Percentiles rank a stretch among this genome's conserved stretches.
These are phyloP conservation scores for Huntiella abstrusa DNA, from an alignment of 2,329 filamentous ascomycete species.

Conservation along the genomic window DNA sequence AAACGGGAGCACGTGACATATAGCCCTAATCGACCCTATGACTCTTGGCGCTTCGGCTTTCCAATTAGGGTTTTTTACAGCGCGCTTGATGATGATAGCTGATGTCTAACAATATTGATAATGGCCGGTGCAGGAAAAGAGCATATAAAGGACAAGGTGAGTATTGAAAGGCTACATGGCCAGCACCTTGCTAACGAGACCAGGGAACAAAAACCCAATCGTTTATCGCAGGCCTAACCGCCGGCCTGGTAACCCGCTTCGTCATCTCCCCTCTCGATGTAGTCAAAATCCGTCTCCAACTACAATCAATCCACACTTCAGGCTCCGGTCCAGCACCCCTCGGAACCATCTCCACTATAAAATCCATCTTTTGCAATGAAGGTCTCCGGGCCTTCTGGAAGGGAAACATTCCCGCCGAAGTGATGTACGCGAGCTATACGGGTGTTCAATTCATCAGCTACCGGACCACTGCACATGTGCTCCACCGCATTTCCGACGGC, in stretches of 20 bases:
- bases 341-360: constrained; percentile 57
- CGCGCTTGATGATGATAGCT: too few species aligned
- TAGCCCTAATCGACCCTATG: too few species aligned
- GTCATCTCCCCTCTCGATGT: constrained; percentile 90
- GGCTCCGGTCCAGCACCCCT: background rate
- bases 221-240: constrained; percentile 37
- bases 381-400: constrained; percentile 86
- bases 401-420: constrained; percentile 87
- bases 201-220: constrained; percentile 39
- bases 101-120: too few species aligned
- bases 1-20: too few species aligned
- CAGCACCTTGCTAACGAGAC: background rate
- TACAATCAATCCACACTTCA: constrained; percentile 33
- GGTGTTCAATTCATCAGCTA: constrained; percentile 82
- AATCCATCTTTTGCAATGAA: constrained; percentile 59
- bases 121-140: constrained; percentile 2
- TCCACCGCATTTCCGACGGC: constrained; percentile 28
- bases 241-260: constrained; percentile 83
- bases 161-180: background rate
- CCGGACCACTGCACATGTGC: constrained; percentile 49
- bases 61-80: too few species aligned
- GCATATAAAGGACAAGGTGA: constrained; percentile 12
- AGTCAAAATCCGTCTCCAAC: constrained; percentile 90
- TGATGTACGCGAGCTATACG: constrained; percentile 84
- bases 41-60: background rate